Conservation (phyloP, 495 filamentous ascomycete species). For the Penicillium robsamsonii region DNA sequence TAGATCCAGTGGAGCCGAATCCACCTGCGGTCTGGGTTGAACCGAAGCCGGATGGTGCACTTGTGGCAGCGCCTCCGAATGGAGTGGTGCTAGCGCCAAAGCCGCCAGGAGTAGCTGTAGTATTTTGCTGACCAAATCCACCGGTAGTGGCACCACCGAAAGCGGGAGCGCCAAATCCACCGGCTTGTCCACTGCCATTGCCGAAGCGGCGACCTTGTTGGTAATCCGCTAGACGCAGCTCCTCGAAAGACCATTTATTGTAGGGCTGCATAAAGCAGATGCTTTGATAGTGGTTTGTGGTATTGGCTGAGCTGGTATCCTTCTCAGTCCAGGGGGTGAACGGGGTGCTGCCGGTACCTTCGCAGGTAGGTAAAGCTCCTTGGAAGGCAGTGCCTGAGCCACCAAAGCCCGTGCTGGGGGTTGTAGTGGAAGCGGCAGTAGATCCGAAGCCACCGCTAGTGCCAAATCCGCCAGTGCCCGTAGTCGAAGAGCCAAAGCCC, state of each 20-base stretch:
- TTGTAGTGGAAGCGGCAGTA: constrained; percentile 10
- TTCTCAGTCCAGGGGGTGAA: constrained; percentile 82
- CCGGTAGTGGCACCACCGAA: constrained; percentile 34
- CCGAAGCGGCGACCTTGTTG: constrained; percentile 78
- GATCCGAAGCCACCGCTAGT: constrained; percentile 25
- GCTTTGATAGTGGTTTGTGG: constrained; percentile 78
- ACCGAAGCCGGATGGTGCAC: constrained; percentile 40
- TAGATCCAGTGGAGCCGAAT: constrained; percentile 53
- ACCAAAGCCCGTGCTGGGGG: constrained; percentile 36
- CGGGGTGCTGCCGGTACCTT: constrained; percentile 70
- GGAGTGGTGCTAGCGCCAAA: constrained; percentile 54
- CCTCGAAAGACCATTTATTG: constrained; percentile 84
- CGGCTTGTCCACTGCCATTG: constrained; percentile 74
- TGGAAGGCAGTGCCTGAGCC: constrained; percentile 49
- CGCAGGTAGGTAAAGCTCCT: constrained; percentile 41
- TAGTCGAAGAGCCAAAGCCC: constrained; percentile 39
- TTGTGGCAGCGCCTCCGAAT: constrained; percentile 53
- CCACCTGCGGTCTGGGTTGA: constrained; percentile 54
- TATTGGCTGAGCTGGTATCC: constrained; percentile 53
- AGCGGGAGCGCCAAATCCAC: constrained; percentile 69
- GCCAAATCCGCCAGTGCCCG: constrained; percentile 22
- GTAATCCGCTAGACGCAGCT: constrained; percentile 87
- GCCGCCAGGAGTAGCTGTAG: constrained; percentile 44
- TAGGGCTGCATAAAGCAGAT: constrained; percentile 85
- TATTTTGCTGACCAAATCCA: constrained; percentile 43